phyloP scores from a whole-genome alignment of 2,329 filamentous ascomycete species.

The Penicillium sp. region DNA sequence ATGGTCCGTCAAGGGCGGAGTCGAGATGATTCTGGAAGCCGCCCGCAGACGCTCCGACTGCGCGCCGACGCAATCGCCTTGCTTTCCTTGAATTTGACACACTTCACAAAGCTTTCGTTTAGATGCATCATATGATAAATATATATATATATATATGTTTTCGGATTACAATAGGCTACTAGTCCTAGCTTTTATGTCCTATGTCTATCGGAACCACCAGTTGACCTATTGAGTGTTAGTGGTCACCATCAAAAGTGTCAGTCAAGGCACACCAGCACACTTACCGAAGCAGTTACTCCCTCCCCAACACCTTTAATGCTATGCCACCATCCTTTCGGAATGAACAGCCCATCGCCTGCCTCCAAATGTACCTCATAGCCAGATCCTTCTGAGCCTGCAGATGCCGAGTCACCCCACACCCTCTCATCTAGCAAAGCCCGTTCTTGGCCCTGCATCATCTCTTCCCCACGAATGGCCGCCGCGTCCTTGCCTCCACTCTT shows the following conservation, averaged over 20 bases:
- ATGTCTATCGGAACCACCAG: constrained; percentile 73
- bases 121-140: not conserved
- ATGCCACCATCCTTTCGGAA: constrained; percentile 87
- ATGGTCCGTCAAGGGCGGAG: constrained; percentile 12
- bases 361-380: constrained; percentile 59
- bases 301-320: constrained; percentile 68
- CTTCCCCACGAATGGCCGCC: constrained; percentile 68
- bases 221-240: constrained; percentile 55
- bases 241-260: constrained; percentile 30
- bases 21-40: constrained; percentile 24
- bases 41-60: constrained; percentile 7
- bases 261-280: constrained; percentile 26
- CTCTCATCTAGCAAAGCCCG: constrained; percentile 66
- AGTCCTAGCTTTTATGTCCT: not conserved
- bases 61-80: not conserved
- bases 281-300: constrained; percentile 62
- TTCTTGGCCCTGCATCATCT: constrained; percentile 90
- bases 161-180: no score
- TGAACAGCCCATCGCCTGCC: constrained; percentile 73
- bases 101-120: not conserved
- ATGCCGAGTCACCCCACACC: constrained; percentile 63
- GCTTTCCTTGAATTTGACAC: no score
- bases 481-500: constrained; percentile 38
- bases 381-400: constrained; percentile 28
- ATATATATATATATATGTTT: no score